Evolutionary conservation across 176 grass and related monocot species (phyloP), one percentile per base, ranked within the genome.

Genomic region (Raddia guianensis): DNA sequence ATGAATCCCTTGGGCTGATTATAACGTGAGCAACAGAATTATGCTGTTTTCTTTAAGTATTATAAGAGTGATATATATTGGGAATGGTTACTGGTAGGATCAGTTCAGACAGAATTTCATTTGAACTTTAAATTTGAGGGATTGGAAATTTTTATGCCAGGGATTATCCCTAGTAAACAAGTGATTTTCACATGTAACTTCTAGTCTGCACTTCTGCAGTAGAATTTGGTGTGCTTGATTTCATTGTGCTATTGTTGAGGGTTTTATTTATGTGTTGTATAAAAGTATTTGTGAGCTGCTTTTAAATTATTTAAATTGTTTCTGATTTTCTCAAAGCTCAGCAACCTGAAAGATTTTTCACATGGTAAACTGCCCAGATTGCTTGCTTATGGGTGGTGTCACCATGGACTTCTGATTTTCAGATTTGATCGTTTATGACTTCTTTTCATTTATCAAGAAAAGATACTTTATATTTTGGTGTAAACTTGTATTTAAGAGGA

Each of bases 401-500:
- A 18, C 9, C 34, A 37, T 49, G 0, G 10, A 6, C 18, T 74
- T 74, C 52, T 57, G 71, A 19, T 74, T 74, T 34, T 51, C 51
- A 56, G 19, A 12, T 74, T 74, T 11, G 15, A 33, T 47, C 49
- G 14, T 51, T 51, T 51, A 13, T 51, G 49, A 4, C 49, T 14
- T 50, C 49, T 50, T 50, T 37, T 64, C 8, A 64, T 64, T 42
- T 40, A 13, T 49, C 47, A 10, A 49, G 46, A 48, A 48, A 48
- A 8, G 2, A 40, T 40, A 40, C 32, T 45, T 60, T 14, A 18
- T 12, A 32, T 8, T 27, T 49, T 71, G 13, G 11, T 46, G 43
- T 68, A 61, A 11, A 52, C 59, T 78, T 88, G 14, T 84, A 64
- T 18, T 75, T 68, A 6, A 14, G 72, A 76, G 13, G 14, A 58